Evolutionary conservation across 2,329 filamentous ascomycete genomes (phyloP), one percentile per base, ranked within the genome.

Genomic region (Tetracladium maxilliforme): DNA sequence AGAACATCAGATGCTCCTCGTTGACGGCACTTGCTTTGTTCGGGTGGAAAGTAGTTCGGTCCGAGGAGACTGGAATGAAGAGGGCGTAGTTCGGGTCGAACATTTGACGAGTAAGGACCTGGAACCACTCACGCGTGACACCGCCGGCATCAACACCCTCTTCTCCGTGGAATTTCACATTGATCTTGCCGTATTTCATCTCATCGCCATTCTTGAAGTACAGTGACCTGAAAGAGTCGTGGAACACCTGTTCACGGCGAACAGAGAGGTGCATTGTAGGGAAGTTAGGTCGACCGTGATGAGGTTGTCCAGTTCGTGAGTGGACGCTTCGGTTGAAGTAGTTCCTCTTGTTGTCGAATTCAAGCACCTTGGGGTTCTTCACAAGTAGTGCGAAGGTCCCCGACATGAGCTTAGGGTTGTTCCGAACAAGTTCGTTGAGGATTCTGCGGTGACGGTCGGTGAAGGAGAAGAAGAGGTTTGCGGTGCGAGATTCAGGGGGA

Each of bases 281-380:
- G 27, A 69, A 68, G 26, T 66, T 66, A n/a, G n/a, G n/a, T n/a
- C n/a, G n/a, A n/a, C n/a, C n/a, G n/a, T n/a, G n/a, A n/a, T n/a
- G n/a, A n/a, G n/a, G n/a, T n/a, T n/a, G n/a, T n/a, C n/a, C n/a
- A n/a, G n/a, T n/a, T 25, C 79, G 70, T 22, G 69, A 70, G 49
- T 98, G 90, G 8, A 98, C 75, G 42, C 83, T 86, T 32, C 90
- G 79, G 47, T 74, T 94, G 62, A 98, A 98, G 64, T 92, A 98
- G 54, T 92, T 95, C 42, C 90, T 84, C 61, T 98, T 98, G 59
- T 98, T 98, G 56, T 98, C 90, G 43, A 98, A 98, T 45, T 98
- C 90, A 9, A 98, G 62, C 4, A 98, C 92, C 63, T 95, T 98
- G 14, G 90, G 92, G 45, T 98, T 98, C 61, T 93, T 94, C 34